Percentiles rank a stretch among this genome's conserved stretches.
Conservation (phyloP, 2,329 filamentous ascomycete genomes). For the Ceratocystis variospora region DNA sequence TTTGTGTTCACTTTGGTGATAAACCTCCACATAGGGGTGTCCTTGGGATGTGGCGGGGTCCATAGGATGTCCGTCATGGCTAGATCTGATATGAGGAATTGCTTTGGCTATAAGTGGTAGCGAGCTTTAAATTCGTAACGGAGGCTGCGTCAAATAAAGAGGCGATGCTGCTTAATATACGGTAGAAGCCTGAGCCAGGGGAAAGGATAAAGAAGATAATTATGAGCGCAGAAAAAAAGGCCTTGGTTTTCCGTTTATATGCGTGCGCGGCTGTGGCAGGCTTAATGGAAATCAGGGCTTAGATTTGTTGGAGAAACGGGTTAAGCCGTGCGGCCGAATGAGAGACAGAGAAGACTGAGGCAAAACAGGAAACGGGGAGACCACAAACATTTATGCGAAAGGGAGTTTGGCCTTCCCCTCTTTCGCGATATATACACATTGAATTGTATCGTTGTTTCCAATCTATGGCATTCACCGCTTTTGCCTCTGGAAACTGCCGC, state of each 20-base stretch:
- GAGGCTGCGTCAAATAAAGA: neutral
- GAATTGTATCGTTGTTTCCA: neutral
- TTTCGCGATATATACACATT: neutral
- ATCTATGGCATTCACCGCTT: neutral
- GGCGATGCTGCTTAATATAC: neutral
- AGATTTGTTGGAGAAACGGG: conserved; percentile 1
- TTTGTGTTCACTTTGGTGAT: conserved; percentile 54
- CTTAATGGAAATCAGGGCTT: neutral
- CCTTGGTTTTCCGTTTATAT: neutral
- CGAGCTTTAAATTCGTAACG: neutral
- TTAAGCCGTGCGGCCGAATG: neutral
- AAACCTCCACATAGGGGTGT: conserved; percentile 49
- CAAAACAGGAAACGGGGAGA: neutral
- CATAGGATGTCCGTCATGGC: conserved; percentile 10
- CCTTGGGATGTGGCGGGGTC: conserved; percentile 8
- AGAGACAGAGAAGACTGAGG: neutral
- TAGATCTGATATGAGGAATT: neutral
- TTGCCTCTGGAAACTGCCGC: neutral
- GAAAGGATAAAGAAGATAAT: neutral
- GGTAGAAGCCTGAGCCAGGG: neutral
- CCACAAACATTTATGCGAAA: neutral
- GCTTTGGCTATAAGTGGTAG: neutral
- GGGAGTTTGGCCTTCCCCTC: neutral
- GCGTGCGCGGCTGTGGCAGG: neutral
- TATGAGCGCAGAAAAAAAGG: neutral